phyloP scores from a whole-genome alignment of 31 red algal genomes.

The Odonthalia washingtoniensis region DNA sequence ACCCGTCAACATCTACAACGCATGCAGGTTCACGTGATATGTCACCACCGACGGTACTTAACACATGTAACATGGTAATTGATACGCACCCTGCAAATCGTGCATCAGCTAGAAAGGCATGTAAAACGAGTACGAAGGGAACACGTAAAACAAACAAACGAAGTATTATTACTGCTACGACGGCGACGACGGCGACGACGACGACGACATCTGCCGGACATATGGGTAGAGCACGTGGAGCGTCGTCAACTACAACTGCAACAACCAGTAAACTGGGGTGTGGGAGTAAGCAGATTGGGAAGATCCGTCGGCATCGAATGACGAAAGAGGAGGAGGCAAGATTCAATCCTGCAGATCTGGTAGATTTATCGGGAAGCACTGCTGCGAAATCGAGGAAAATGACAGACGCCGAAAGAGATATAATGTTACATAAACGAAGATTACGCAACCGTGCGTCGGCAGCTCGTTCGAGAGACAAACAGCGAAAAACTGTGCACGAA shows the following conservation, averaged over 20 bases:
- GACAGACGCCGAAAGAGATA: slow-evolving; percentile 79
- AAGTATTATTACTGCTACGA: too few species aligned
- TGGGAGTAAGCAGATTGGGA: too few species aligned
- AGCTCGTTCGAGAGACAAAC: slow-evolving; percentile 79
- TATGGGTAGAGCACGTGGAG: background rate
- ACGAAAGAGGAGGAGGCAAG: slow-evolving; percentile 78
- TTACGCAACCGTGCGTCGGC: slow-evolving; percentile 80
- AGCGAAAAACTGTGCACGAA: slow-evolving; percentile 68
- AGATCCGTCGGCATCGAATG: slow-evolving; percentile 77
- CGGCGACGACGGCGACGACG: too few species aligned
- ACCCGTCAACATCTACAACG: slow-evolving; percentile 20
- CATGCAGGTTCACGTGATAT: slow-evolving; percentile 8
- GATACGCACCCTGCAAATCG: too few species aligned
- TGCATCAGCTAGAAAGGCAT: too few species aligned
- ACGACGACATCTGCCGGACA: background rate
- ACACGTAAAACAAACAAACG: too few species aligned
- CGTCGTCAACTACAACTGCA: too few species aligned
- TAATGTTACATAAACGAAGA: slow-evolving; percentile 91
- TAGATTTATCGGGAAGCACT: slow-evolving; percentile 78
- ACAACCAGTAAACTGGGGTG: too few species aligned
- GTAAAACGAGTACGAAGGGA: too few species aligned
- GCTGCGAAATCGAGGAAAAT: slow-evolving; percentile 86
- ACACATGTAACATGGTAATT: too few species aligned
- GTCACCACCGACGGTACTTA: too few species aligned
- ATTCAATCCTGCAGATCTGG: slow-evolving; percentile 56